These are phyloP conservation scores for Apiotrichum porosum DNA, from an alignment of 1,284 basidiomycete genomes.

Conservation along the genomic window DNA sequence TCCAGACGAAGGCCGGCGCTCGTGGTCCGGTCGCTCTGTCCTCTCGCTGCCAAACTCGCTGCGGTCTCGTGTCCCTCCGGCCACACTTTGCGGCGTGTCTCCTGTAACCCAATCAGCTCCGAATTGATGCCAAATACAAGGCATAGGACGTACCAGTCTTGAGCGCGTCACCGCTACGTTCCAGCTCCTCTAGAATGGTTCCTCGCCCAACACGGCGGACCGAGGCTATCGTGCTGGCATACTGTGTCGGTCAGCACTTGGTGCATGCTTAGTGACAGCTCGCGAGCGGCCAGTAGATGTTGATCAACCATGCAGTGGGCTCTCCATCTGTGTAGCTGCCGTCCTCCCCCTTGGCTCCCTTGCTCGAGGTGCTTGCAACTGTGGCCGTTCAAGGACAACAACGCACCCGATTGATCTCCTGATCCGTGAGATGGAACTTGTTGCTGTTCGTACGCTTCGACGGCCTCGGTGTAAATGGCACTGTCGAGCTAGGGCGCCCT, in stretches of 20 bases:
- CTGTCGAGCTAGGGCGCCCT: slow-evolving; percentile 18
- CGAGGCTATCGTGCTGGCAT: slow-evolving; percentile 38
- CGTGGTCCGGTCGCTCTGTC: not conserved
- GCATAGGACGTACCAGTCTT: no score
- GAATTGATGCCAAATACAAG: no score
- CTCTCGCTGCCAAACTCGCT: not conserved
- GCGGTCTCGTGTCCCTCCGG: slow-evolving; percentile 1
- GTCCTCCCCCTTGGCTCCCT: not conserved
- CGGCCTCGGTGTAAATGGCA: slow-evolving; percentile 43
- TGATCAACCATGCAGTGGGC: no score
- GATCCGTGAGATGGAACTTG: slow-evolving; percentile 23
- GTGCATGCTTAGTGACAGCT: no score
- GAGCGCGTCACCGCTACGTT: slow-evolving; percentile 10
- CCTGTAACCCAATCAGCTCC: no score
- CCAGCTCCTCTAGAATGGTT: slow-evolving; percentile 43
- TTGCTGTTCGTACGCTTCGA: slow-evolving; percentile 24
- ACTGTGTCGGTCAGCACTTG: slow-evolving; percentile 15
- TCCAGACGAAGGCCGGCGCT: not conserved
- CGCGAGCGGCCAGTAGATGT: no score
- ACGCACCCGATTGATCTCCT: slow-evolving; percentile 35
- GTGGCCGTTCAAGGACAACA: not conserved
- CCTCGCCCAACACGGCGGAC: slow-evolving; percentile 37
- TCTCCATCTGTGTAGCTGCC: not conserved
- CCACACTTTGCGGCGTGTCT: not conserved
- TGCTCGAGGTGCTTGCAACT: not conserved